These are phyloP conservation scores for Hypomontagnella submonticulosa DNA, from an alignment of 495 filamentous ascomycete genomes.

Conservation along the genomic window DNA sequence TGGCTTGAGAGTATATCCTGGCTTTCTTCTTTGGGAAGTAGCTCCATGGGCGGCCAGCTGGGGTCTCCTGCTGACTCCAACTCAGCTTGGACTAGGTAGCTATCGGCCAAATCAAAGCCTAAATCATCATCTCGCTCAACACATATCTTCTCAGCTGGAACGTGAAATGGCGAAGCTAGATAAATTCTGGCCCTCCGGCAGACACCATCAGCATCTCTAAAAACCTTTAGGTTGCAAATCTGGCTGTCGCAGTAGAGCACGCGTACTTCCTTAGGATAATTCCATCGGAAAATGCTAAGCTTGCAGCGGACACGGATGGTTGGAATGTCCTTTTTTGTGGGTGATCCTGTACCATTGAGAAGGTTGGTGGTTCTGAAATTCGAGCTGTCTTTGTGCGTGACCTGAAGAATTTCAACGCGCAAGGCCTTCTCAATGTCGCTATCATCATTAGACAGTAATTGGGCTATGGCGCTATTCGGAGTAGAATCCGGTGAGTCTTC, in stretches of 20 bases:
- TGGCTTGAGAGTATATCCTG: constrained; percentile 42
- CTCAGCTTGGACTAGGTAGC: constrained; percentile 59
- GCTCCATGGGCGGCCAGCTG: constrained; percentile 61
- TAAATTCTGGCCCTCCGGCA: constrained; percentile 58
- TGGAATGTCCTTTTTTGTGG: constrained; percentile 52
- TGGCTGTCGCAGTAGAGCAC: constrained; percentile 60
- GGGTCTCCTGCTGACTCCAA: constrained; percentile 58
- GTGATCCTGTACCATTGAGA: constrained; percentile 52
- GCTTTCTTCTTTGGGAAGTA: constrained; percentile 47
- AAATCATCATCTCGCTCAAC: constrained; percentile 56
- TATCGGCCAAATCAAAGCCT: constrained; percentile 56
- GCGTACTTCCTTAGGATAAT: constrained; percentile 37
- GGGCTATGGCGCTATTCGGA: constrained; percentile 38
- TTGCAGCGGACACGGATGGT: constrained; percentile 57
- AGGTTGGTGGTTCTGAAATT: constrained; percentile 51
- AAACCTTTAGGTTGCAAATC: constrained; percentile 57
- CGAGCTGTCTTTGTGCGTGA: constrained; percentile 57
- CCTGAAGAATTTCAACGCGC: constrained; percentile 60
- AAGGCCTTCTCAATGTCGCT: constrained; percentile 52
- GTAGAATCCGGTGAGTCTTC: constrained; percentile 44
- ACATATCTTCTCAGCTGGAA: constrained; percentile 59
- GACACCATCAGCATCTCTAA: constrained; percentile 55
- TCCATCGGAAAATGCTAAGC: constrained; percentile 52
- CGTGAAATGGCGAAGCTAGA: constrained; percentile 56
- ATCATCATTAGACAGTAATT: constrained; percentile 45